Evolutionary conservation across 2,329 filamentous ascomycete genomes (phyloP), one percentile per base, ranked within the genome.

Genomic region (Aspergillus alliaceus): DNA sequence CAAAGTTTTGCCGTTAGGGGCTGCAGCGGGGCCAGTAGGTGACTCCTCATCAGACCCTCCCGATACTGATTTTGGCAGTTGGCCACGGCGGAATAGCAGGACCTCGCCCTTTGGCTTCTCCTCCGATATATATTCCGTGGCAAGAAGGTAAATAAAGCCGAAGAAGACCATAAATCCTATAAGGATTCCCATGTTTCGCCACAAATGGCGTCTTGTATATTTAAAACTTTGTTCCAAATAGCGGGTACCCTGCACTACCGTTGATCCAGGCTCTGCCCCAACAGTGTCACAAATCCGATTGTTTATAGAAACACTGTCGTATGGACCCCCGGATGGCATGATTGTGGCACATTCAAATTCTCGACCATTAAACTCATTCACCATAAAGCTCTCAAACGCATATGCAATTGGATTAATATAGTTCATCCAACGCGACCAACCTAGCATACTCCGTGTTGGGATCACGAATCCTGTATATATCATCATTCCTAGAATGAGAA

Each of bases 401-500:
- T 96, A 96, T 1, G 85, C 86, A 9, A 96, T 82, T 2, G 90
- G 90, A 59, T 96, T 87, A 37, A 95, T 78, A 70, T 90, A 93
- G 70, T 89, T 89, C 60, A 96, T 85, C 91, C 91, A 96, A 59
- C 86, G 82, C 65, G 89, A 89, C 90, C 91, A 96, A 1, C 79
- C 84, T 6, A 89, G 82, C 89, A 91, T 95, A 74, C 93, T 68
- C 9, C 64, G 66, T 0, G 70, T 71, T 1, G 77, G 77, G 11
- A 80, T 74, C 1, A 73, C 72, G 60, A 80, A 80, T 1, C 78
- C 78, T 25, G 86, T 72, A 40, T 75, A 85, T 12, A 89, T 77
- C 12, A 76, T 65, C 44, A 77, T 59, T 31, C 67, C 69, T 29
- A 76, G 62, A 59, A 76, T 75, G 54, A 86, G 72, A 37, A 86